Base-by-base conservation (phyloP, 1,139 yeast species). In the Saccharomyces hybrid region DNA sequence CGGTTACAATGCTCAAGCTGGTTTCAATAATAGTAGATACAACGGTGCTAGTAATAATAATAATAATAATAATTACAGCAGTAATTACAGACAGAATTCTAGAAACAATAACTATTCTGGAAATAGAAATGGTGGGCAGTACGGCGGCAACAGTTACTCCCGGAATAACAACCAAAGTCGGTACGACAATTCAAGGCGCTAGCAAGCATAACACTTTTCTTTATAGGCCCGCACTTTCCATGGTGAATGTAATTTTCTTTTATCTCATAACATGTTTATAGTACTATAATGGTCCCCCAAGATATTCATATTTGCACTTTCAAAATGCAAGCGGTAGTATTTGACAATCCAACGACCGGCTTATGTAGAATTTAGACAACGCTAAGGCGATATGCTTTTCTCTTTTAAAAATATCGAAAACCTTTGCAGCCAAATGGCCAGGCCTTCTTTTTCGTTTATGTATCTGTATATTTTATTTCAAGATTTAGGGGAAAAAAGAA, bases 51-150 rank as follows among this genome's bases (percentile, higher is more conserved):
- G 23, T 19, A 19, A 19, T 3, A 19, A 19, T 3, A 19, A 19
- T 3, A 19, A 19, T 3, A 19, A 54, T 26, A 29, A 53, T 34
- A 47, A 53, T 28, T 23, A 53, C 7, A 49, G 53, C 48, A 19
- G 56, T 44, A 48, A 55, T 27, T 38, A 49, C 27, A 49, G 47
- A 16, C 44, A 38, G 25, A 57, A 58, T 44, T 54, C 58, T 38
- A 59, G 60, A 14, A 57, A 60, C 54, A 48, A 52, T 19, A 48
- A 27, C 19, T 23, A 7, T 46, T 23, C 28, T 5, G 29, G 51
- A 14, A 25, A 13, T 48, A 46, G 34, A 19, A 27, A 38, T 8
- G 26, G 29, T 48, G 46, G 42, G 26, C 31, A 25, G 27, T 19
- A 46, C 46, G 53, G 41, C 29, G 47, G 51, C 23, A 32, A 41